phyloP scores from a whole-genome alignment of 371 early-diverging fungal genomes.

The Syncephalis fuscata region DNA sequence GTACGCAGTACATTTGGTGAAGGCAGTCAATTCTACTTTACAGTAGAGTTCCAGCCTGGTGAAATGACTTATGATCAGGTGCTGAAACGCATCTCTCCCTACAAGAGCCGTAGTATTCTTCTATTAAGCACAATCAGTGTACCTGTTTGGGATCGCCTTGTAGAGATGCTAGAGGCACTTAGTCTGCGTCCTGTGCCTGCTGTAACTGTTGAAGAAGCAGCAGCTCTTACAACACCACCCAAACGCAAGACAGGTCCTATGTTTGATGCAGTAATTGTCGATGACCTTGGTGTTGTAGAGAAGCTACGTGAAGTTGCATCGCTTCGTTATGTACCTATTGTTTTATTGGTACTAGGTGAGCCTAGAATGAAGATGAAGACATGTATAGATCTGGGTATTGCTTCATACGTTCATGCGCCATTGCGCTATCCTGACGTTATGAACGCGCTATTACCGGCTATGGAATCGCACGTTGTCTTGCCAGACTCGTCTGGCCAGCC shows the following conservation, averaged over 20 bases:
- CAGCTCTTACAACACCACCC: slow-evolving; percentile 7
- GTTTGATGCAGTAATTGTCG: slow-evolving; percentile 34
- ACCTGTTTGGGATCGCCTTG: background rate
- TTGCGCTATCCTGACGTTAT: slow-evolving; percentile 36
- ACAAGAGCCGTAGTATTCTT: slow-evolving; percentile 21
- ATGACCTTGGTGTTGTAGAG: slow-evolving; percentile 25
- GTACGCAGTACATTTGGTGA: slow-evolving; percentile 45
- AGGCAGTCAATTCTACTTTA: slow-evolving; percentile 61
- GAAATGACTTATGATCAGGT: slow-evolving; percentile 18
- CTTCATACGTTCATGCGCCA: slow-evolving; percentile 39
- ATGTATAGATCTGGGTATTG: slow-evolving; percentile 42
- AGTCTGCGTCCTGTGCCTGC: slow-evolving; percentile 20
- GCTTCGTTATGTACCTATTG: slow-evolving; percentile 45
- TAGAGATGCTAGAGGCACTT: slow-evolving; percentile 15
- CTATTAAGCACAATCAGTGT: slow-evolving; percentile 14
- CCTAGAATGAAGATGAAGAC: slow-evolving; percentile 31
- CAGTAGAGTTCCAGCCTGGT: slow-evolving; percentile 25
- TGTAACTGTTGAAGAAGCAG: slow-evolving; percentile 19
- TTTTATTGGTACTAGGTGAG: slow-evolving; percentile 27
- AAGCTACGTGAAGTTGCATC: slow-evolving; percentile 27
- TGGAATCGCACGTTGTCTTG: slow-evolving; percentile 39
- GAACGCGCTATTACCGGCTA: slow-evolving; percentile 41
- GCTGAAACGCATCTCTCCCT: slow-evolving; percentile 22
- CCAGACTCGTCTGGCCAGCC: slow-evolving; percentile 24
- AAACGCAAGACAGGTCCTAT: slow-evolving; percentile 12